These are phyloP conservation scores for Aotearoamyces nothofagi DNA, from an alignment of 2,329 filamentous ascomycete species.

Conservation along the genomic window DNA sequence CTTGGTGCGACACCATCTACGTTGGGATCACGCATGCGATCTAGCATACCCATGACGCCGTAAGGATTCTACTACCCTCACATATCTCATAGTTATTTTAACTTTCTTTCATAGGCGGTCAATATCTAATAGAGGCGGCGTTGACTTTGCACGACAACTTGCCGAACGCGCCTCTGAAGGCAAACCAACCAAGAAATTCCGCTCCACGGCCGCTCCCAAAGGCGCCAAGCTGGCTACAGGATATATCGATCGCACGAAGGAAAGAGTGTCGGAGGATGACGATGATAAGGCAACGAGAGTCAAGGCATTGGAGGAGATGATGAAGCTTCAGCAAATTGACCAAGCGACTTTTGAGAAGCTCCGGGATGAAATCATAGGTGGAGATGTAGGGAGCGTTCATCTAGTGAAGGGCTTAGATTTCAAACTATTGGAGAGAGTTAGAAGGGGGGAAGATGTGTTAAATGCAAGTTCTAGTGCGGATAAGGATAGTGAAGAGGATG, in stretches of 20 bases:
- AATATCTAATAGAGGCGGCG: constrained; percentile 22
- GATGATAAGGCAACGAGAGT: constrained; percentile 50
- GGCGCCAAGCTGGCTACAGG: constrained; percentile 66
- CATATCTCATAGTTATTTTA: constrained; percentile 3
- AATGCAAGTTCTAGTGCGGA: constrained; percentile 12
- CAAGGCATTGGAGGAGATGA: constrained; percentile 63
- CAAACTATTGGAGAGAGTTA: constrained; percentile 56
- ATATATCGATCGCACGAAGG: constrained; percentile 69
- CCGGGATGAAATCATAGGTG: constrained; percentile 64
- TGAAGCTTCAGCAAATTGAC: constrained; percentile 76
- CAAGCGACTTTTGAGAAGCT: constrained; percentile 62
- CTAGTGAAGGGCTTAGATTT: constrained; percentile 87
- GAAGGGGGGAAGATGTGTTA: constrained; percentile 51
- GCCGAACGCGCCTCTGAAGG: constrained; percentile 41
- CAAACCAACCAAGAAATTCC: constrained; percentile 56
- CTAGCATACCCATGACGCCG: constrained; percentile 91
- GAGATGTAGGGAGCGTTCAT: constrained; percentile 68
- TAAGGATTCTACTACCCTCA: constrained; percentile 26
- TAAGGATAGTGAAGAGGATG: constrained; percentile 18
- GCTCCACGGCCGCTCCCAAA: constrained; percentile 60
- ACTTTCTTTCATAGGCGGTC: constrained; percentile 8
- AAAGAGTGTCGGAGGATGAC: constrained; percentile 36
- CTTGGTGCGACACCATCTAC: constrained; percentile 28
- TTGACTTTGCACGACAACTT: constrained; percentile 73
- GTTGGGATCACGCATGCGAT: constrained; percentile 62